Conservation (phyloP, 169 alveolate genomes). For the Plasmodium malariae region DNA sequence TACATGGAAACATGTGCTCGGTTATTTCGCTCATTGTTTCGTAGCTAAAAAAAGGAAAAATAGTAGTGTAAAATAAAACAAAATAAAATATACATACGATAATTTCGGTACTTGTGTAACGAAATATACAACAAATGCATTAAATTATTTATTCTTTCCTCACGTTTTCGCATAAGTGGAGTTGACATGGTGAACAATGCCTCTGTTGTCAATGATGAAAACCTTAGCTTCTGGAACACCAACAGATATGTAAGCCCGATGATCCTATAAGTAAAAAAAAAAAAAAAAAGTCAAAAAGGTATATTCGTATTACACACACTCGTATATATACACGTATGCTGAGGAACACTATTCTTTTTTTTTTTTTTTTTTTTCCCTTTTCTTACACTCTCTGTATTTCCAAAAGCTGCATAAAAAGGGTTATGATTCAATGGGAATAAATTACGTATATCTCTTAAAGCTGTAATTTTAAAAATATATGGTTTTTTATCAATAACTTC, state of each 20-base stretch:
- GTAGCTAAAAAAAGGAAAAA: constrained; percentile 55
- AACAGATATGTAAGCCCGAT: constrained; percentile 93
- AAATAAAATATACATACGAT: neutral
- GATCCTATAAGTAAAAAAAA: constrained; percentile 81
- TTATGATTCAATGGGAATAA: constrained; percentile 92
- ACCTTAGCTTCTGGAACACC: constrained; percentile 94
- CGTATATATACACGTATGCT: constrained; percentile 5
- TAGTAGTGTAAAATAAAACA: neutral
- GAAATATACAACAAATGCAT: neutral
- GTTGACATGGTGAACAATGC: constrained; percentile 91
- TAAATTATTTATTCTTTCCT: neutral
- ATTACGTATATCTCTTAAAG: constrained; percentile 94
- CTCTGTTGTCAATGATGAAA: constrained; percentile 92
- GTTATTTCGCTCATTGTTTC: constrained; percentile 84
- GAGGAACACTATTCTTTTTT: neutral
- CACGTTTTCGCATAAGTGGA: constrained; percentile 90
- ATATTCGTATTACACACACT: neutral
- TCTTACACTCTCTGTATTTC: constrained; percentile 95
- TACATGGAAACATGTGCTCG: constrained; percentile 83
- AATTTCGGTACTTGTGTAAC: neutral
- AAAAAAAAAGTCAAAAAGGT: neutral
- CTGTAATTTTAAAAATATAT: constrained; percentile 95
- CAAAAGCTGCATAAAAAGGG: constrained; percentile 98
- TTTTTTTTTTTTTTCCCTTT: neutral
- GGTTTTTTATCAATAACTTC: constrained; percentile 97